Conservation (phyloP, 1,139 yeast species). For the Nakaseomyces kungkrabaensis region DNA sequence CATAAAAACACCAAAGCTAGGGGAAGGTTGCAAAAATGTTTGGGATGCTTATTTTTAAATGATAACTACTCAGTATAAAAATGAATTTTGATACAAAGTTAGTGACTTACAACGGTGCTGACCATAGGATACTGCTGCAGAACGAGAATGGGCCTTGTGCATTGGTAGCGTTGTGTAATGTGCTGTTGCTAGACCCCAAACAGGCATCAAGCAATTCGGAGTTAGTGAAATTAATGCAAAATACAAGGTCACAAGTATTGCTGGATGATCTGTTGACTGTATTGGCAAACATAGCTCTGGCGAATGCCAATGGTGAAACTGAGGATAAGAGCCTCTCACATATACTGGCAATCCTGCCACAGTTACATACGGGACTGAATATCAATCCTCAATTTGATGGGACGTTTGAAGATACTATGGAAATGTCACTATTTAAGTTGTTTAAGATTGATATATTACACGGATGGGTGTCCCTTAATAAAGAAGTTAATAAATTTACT, state of each 20-base stretch:
- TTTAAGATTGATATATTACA: slow-evolving; percentile 40
- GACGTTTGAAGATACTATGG: slow-evolving; percentile 40
- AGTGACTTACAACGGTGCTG: slow-evolving; percentile 23
- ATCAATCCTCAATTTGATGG: slow-evolving; percentile 70
- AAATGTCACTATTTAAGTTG: slow-evolving; percentile 36
- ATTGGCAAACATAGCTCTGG: slow-evolving; percentile 39
- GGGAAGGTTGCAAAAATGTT: no score
- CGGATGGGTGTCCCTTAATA: slow-evolving; percentile 37
- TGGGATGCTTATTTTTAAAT: no score
- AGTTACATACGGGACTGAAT: slow-evolving; percentile 59
- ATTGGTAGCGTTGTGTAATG: slow-evolving; percentile 63
- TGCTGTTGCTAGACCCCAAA: slow-evolving; percentile 41
- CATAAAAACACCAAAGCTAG: no score
- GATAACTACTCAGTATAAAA: no score
- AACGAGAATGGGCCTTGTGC: slow-evolving; percentile 88
- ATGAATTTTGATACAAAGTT: slow-evolving; percentile 22
- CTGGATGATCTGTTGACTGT: slow-evolving; percentile 35
- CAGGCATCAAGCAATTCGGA: slow-evolving; percentile 17
- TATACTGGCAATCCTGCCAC: slow-evolving; percentile 41
- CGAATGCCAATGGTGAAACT: slow-evolving; percentile 12
- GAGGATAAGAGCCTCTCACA: slow-evolving; percentile 26
- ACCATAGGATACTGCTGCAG: slow-evolving; percentile 53
- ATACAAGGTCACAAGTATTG: slow-evolving; percentile 17
- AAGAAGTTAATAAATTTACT: slow-evolving; percentile 31
- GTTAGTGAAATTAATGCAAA: slow-evolving; percentile 22